Conservation (phyloP, 306 rosid genomes). For the Alnus glutinosa region DNA sequence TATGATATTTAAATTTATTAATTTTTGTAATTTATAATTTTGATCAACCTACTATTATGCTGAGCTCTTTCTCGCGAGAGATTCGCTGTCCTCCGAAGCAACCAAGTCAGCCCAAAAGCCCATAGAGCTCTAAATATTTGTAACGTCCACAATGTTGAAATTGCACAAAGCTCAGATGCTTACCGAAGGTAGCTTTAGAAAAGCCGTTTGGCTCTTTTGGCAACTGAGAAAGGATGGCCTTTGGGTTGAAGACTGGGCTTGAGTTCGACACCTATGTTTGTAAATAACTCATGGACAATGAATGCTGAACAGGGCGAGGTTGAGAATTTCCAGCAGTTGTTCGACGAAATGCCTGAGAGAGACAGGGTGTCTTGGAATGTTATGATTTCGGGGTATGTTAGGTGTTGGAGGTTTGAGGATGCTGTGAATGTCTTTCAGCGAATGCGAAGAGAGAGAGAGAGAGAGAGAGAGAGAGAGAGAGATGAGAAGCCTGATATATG, state of each 20-base stretch:
- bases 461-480: slow-evolving; percentile 33
- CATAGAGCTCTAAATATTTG: neutral
- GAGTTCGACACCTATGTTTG: slow-evolving; percentile 37
- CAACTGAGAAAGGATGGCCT: slow-evolving; percentile 32
- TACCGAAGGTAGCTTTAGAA: slow-evolving; percentile 23
- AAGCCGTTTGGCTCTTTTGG: slow-evolving; percentile 24
- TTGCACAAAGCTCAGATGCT: slow-evolving; percentile 17
- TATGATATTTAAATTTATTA: no score
- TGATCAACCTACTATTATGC: no score
- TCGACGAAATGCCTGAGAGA: slow-evolving; percentile 38
- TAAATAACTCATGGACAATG: slow-evolving; percentile 47
- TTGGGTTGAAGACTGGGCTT: slow-evolving; percentile 39
- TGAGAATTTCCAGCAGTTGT: slow-evolving; percentile 23
- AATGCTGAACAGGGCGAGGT: slow-evolving; percentile 25
- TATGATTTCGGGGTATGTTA: slow-evolving; percentile 37
- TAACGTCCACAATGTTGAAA: neutral
- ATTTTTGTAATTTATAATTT: no score
- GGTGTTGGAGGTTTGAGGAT: slow-evolving; percentile 35
- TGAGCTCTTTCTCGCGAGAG: neutral
- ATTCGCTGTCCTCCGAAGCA: neutral
- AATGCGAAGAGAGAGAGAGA: slow-evolving; percentile 36
- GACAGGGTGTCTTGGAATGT: slow-evolving; percentile 47
- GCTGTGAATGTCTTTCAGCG: slow-evolving; percentile 30
- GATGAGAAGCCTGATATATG: slow-evolving; percentile 32
- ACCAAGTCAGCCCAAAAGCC: neutral